Evolutionary conservation across 345 rosid species (phyloP).

Genomic region (Murraya paniculata): DNA sequence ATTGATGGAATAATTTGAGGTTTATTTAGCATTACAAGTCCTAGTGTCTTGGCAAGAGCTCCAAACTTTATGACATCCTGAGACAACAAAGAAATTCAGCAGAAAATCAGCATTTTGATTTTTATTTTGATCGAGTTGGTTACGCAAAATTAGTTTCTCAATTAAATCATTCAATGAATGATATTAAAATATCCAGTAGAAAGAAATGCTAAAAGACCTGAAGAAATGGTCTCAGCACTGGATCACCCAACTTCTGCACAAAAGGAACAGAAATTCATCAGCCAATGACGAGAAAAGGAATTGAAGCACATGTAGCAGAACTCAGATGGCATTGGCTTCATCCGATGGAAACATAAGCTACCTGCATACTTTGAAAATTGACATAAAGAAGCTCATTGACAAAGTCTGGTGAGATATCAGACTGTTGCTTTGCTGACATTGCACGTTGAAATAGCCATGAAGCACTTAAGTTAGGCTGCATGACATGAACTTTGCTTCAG

Average conservation of each 20-base stretch:
- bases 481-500: slow-evolving; percentile 14
- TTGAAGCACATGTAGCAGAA: neutral
- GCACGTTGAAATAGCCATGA: slow-evolving; percentile 96
- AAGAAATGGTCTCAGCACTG: slow-evolving; percentile 88
- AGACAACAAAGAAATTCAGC: slow-evolving; percentile 1
- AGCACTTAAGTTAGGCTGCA: slow-evolving; percentile 81
- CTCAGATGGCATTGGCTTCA: neutral
- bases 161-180: neutral
- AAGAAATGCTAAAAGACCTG: slow-evolving; percentile 42
- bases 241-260: slow-evolving; percentile 74
- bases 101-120: slow-evolving; percentile 1
- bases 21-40: slow-evolving; percentile 82
- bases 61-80: slow-evolving; percentile 88
- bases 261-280: slow-evolving; percentile 16
- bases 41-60: slow-evolving; percentile 85
- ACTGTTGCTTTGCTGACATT: slow-evolving; percentile 77
- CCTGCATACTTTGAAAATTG: slow-evolving; percentile 88
- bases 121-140: neutral
- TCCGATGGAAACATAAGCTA: slow-evolving; percentile 10
- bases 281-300: slow-evolving; percentile 2
- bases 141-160: neutral
- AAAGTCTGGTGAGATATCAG: slow-evolving; percentile 62
- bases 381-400: slow-evolving; percentile 83
- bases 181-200: neutral
- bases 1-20: slow-evolving; percentile 85